Evolutionary conservation across 495 filamentous ascomycete species (phyloP).

Genomic region (Annulohypoxylon moriforme): DNA sequence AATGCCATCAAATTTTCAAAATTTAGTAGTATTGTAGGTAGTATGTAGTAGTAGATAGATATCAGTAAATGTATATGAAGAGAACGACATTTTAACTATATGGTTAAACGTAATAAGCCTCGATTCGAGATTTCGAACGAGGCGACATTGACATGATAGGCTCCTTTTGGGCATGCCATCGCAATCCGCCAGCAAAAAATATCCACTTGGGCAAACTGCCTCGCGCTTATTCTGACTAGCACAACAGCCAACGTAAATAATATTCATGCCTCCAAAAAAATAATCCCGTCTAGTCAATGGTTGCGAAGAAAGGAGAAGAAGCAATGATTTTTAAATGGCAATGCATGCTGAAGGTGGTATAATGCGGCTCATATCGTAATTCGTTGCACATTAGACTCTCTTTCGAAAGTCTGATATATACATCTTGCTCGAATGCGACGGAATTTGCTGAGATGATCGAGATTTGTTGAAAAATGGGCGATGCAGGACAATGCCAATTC

Average conservation of each 20-base stretch:
- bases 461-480: neutral
- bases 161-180: slow-evolving; percentile 19
- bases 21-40: slow-evolving; percentile 5
- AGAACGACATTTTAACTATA: slow-evolving; percentile 33
- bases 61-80: slow-evolving; percentile 20
- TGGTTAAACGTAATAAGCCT: slow-evolving; percentile 33
- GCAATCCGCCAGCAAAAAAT: slow-evolving; percentile 27
- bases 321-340: slow-evolving; percentile 27
- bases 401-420: slow-evolving; percentile 35
- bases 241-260: slow-evolving; percentile 20
- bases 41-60: slow-evolving; percentile 1
- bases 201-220: slow-evolving; percentile 27
- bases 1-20: slow-evolving; percentile 5
- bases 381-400: slow-evolving; percentile 40
- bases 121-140: slow-evolving; percentile 11
- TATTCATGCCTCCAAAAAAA: slow-evolving; percentile 20
- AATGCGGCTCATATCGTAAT: slow-evolving; percentile 48
- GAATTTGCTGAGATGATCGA: neutral
- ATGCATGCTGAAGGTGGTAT: slow-evolving; percentile 45
- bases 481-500: slow-evolving; percentile 6
- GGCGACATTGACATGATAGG: slow-evolving; percentile 28
- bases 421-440: slow-evolving; percentile 23
- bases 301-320: slow-evolving; percentile 20
- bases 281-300: slow-evolving; percentile 31
- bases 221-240: slow-evolving; percentile 31